Evolutionary conservation across 148 eudicot genomes (phyloP), one percentile per base, ranked within the genome.

Genomic region (Arctostaphylos glauca): DNA sequence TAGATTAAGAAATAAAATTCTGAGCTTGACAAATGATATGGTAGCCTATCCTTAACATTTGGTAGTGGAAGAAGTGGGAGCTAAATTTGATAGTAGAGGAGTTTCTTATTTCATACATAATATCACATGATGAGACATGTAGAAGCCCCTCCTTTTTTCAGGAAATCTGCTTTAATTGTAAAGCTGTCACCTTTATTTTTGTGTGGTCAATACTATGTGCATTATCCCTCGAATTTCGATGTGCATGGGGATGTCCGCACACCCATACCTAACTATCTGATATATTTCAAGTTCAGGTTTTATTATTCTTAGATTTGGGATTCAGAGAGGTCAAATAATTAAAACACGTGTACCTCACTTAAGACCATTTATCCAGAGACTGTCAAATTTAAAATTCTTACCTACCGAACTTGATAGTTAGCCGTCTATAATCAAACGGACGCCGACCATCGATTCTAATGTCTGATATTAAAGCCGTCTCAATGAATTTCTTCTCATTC

Each of bases 401-500:
- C 99, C 90, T 88, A 76, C 95, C 95, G 82, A 96, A 96, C 86
- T 92, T 90, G 77, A 96, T 92, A 71, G 88, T 86, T 53, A 94
- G 79, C n/a, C 89, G 87, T 47, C 99, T 86, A 83, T 91, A 96
- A 50, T 96, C 99, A 85, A 90, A 90, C 38, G 91, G 95, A 78
- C 92, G 88, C 14, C 99, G 89, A 4, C 97, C 99, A 88, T 96
- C 99, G 84, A 92, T 86, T 88, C 99, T 86, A 46, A 93, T 88
- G 81, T 93, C 94, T 1, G 93, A 87, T 60, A 86, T 86, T 64
- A 96, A 89, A 14, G 98, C 92, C 47, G 92, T 88, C 88, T 94
- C 91, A 31, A 96, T 94, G 72, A 96, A 96, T 49, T 92, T 90
- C 87, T 92, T 92, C 91, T 96, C 98, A 85, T 96, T 96, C 77